Base-by-base conservation (phyloP, 1,284 basidiomycete genomes). In the Agroathelia rolfsii region DNA sequence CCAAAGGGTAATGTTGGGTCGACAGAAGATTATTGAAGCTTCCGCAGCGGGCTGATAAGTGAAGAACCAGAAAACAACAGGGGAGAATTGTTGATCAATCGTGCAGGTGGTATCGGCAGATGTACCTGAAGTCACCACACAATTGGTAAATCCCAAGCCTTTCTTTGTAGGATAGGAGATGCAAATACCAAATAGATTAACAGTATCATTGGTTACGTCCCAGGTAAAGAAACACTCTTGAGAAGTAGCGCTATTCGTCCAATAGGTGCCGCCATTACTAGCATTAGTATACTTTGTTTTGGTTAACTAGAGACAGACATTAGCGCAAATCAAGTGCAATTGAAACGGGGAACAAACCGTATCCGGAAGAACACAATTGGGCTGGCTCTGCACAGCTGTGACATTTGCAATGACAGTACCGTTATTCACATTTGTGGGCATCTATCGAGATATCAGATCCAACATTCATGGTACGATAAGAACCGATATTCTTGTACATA, bases 21-120 rank as follows among this genome's bases (percentile, higher is more conserved):
- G 55, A 48, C 70, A 73, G 26, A 67, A 53, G 2, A 65, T 62
- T 7, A 63, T 61, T 8, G 66, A 62, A 6, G 62, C 53, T 29
- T 40, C 42, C 0, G 59, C 42, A 12, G 39, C 31, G 8, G 64
- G 58, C 13, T 50, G 33, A 37, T 46, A 66, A 41, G 61, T 60
- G 49, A 72, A 71, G 45, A 69, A 69, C 71, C 70, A 73, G 47
- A 72, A 70, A 6, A 69, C 53, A n/a, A 69, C 56, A 1, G 69
- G 68, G 9, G 50, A 56, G 26, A 66, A 67, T 30, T 63, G 55
- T 5, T n/a, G n/a, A n/a, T 49, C 43, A 1, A 56, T 51, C 4
- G 43, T 39, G 13, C 30, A 4, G 21, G 42, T 24, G 30, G 4
- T 20, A n/a, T 13, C n/a, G n/a, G n/a, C n/a, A n/a, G n/a, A n/a